phyloP scores from a whole-genome alignment of 2,329 filamentous ascomycete genomes.

The Pyrenochaeta sp. region DNA sequence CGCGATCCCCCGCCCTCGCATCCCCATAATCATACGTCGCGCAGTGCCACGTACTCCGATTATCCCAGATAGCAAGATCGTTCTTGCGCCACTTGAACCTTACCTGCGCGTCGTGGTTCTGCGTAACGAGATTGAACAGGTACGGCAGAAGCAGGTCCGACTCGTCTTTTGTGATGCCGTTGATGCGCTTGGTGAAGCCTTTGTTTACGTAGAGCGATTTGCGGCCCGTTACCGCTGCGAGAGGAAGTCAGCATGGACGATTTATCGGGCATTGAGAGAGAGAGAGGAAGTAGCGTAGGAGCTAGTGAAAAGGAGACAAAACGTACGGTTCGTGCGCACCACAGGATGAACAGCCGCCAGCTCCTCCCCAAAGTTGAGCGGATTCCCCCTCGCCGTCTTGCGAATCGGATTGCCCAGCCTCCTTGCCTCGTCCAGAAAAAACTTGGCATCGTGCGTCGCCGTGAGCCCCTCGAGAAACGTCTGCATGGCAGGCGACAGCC shows the following conservation, averaged over 20 bases:
- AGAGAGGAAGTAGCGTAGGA: too few species aligned
- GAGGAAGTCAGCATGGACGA: conserved; percentile 7
- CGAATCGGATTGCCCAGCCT: conserved; percentile 36
- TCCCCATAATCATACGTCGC: conserved; percentile 70
- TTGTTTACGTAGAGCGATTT: conserved; percentile 54
- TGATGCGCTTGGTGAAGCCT: conserved; percentile 50
- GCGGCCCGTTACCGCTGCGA: conserved; percentile 66
- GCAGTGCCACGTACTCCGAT: conserved; percentile 65
- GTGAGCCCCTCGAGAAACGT: conserved; percentile 58
- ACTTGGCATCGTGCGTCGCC: conserved; percentile 51
- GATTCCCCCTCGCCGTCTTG: conserved; percentile 52
- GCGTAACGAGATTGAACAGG: conserved; percentile 52
- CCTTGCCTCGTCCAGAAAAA: conserved; percentile 37
- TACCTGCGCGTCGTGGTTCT: conserved; percentile 62
- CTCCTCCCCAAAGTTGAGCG: conserved; percentile 61
- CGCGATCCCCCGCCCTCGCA: conserved; percentile 59
- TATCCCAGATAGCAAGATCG: conserved; percentile 69
- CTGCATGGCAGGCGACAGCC: conserved; percentile 57
- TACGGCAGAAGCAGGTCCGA: conserved; percentile 53
- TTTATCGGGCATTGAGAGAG: too few species aligned
- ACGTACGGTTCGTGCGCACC: conserved; percentile 64
- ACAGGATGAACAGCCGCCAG: conserved; percentile 64
- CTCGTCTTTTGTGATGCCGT: conserved; percentile 56
- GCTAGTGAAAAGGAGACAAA: background rate
- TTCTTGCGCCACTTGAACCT: conserved; percentile 55